A percentile compares a stretch with the other conserved stretches of the same genome.
These are phyloP conservation scores for Arthrobotrys pseudoclavata DNA, from an alignment of 2,329 filamentous ascomycete species.

Conservation along the genomic window DNA sequence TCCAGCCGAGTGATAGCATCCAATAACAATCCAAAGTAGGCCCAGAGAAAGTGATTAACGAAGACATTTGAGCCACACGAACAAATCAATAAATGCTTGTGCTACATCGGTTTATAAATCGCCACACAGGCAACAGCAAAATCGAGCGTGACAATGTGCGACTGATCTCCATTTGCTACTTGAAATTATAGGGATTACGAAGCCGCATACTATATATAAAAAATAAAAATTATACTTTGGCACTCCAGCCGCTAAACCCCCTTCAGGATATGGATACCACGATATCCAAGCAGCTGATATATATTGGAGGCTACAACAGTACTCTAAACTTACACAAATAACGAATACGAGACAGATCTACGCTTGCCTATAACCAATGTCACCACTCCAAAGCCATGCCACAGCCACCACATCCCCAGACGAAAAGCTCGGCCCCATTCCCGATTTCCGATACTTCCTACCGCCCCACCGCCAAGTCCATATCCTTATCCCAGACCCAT, in stretches of 20 bases:
- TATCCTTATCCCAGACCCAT: conserved; percentile 37
- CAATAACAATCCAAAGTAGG: neutral
- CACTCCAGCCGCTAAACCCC: too few relatives aligned
- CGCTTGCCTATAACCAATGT: neutral
- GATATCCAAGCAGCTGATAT: neutral
- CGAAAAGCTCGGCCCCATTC: conserved; percentile 53
- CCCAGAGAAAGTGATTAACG: neutral
- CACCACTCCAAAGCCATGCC: neutral
- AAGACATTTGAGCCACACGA: neutral
- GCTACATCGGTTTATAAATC: neutral
- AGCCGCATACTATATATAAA: neutral
- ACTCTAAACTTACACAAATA: too few relatives aligned
- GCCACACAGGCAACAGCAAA: neutral
- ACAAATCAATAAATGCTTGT: neutral
- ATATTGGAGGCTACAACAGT: neutral
- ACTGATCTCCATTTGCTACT: neutral
- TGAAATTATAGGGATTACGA: neutral
- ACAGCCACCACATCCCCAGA: neutral
- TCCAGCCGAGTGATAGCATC: conserved; percentile 2
- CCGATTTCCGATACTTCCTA: conserved; percentile 58
- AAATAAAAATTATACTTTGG: neutral
- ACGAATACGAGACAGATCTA: neutral
- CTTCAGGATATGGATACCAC: neutral
- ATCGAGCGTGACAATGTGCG: neutral
- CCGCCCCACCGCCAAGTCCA: conserved; percentile 44